Conservation (phyloP, 1,139 yeast species). For the Suhomyces panamericanus region DNA sequence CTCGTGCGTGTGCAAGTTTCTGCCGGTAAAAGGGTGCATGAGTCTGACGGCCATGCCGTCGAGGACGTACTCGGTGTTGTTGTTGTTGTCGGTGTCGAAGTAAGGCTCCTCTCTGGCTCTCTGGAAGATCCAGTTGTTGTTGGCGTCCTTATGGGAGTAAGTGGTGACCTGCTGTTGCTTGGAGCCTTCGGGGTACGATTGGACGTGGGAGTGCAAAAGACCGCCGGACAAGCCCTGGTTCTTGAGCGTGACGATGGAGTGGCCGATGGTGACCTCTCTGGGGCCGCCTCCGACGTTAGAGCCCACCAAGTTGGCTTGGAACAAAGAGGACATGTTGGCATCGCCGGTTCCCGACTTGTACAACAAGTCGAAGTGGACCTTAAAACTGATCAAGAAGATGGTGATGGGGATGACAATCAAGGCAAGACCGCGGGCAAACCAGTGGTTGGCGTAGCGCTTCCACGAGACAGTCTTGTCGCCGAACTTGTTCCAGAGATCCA, state of each 20-base stretch:
- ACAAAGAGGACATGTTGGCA: slow-evolving; percentile 93
- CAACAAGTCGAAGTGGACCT: slow-evolving; percentile 70
- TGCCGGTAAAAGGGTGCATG: slow-evolving; percentile 76
- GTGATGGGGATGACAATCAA: slow-evolving; percentile 61
- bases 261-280: slow-evolving; percentile 78
- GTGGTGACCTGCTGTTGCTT: slow-evolving; percentile 95
- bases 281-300: slow-evolving; percentile 85
- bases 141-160: slow-evolving; percentile 86
- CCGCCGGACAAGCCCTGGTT: slow-evolving; percentile 93
- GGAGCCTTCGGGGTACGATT: slow-evolving; percentile 92
- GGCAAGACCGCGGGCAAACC: slow-evolving; percentile 63
- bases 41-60: slow-evolving; percentile 80
- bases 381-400: slow-evolving; percentile 66
- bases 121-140: slow-evolving; percentile 89
- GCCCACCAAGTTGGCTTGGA: slow-evolving; percentile 90
- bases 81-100: slow-evolving; percentile 51
- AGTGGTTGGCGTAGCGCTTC: slow-evolving; percentile 55
- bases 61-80: slow-evolving; percentile 56
- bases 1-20: slow-evolving; percentile 88
- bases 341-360: slow-evolving; percentile 89
- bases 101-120: slow-evolving; percentile 62
- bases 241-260: slow-evolving; percentile 76
- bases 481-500: slow-evolving; percentile 69
- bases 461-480: slow-evolving; percentile 57
- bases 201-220: slow-evolving; percentile 90